Evolutionary conservation across 1,284 basidiomycete genomes (phyloP), one percentile per base, ranked within the genome.

Genomic region (Sporisorium exsertum): DNA sequence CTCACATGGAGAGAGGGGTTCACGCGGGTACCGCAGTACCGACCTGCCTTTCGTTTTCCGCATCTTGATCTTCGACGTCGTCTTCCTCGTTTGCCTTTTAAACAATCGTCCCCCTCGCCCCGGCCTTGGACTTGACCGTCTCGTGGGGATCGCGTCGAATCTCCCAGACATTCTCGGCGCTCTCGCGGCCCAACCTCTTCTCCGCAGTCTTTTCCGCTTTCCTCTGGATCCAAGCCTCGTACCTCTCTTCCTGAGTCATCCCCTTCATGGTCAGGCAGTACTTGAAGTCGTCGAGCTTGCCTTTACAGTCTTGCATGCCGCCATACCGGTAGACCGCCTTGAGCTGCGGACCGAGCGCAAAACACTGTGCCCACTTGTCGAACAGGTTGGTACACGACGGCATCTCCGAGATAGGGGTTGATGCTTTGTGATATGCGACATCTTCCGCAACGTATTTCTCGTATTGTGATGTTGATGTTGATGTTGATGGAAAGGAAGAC

Each of bases 121-220:
- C 47, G 1, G 20, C 29, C 16, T 62, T 71, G 0, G 15, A 32
- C 46, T 20, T 46, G 16, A 71, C 50, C 40, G 20, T 18, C 32
- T 61, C 68, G 13, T 45, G 65, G 22, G 68, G 68, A 55, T 65
- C 62, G 10, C 68, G 55, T 16, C 95, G 87, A 24, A 93, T 88
- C 73, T 93, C 91, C 96, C 96, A 99, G 3, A 99, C 91, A 83
- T 95, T 93, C 87, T 99, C 96, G 66, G 93, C 94, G 85, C 93
- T 94, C 81, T 90, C 90, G 12, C 87, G 77, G 18, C 74, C 88
- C 13, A 93, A 84, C 54, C 93, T 87, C 37, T 88, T 68, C 35
- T 68, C 87, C 3, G 95, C 94, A 93, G 93, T 95, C 92, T 92
- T 94, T 84, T 97, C 94, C 0, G 95, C 95, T 51, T 92, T 89